phyloP scores from a whole-genome alignment of 495 filamentous ascomycete genomes.

The Penicillium paxilli region DNA sequence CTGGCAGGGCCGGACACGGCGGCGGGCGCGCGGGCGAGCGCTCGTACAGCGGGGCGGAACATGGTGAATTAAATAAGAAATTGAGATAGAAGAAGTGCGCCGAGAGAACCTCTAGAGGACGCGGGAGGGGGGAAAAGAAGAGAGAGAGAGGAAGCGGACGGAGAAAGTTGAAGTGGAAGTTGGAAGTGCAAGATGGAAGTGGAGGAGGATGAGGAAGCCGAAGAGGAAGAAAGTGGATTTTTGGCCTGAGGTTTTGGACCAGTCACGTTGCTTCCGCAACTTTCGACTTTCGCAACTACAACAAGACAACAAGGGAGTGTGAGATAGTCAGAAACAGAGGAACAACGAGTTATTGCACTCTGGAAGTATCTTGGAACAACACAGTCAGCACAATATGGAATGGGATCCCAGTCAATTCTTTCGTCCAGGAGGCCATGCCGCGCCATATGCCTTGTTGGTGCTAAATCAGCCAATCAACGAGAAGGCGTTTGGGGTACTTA shows the following conservation, averaged over 20 bases:
- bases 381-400: conserved; percentile 26
- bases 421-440: conserved; percentile 27
- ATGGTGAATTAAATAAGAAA: conserved; percentile 34
- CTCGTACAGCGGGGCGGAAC: conserved; percentile 62
- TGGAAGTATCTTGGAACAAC: not conserved
- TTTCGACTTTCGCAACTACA: too few relatives aligned
- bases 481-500: conserved; percentile 48
- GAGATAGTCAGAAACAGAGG: not conserved
- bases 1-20: conserved; percentile 38
- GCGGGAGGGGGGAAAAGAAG: conserved; percentile 4
- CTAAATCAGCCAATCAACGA: conserved; percentile 70
- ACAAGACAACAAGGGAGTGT: too few relatives aligned
- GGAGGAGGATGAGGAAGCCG: too few relatives aligned
- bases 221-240: conserved; percentile 27
- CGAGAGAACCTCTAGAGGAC: conserved; percentile 13
- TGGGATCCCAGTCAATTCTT: conserved; percentile 58
- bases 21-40: conserved; percentile 49
- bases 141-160: conserved; percentile 6
- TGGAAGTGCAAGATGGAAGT: too few relatives aligned
- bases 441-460: conserved; percentile 60
- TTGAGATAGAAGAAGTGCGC: conserved; percentile 14
- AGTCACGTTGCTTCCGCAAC: conserved; percentile 26
- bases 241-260: conserved; percentile 29
- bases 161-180: conserved; percentile 15
- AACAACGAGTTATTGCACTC: not conserved